Conservation (phyloP, 371 early-diverging fungal genomes). For the Zychaea mexicana region DNA sequence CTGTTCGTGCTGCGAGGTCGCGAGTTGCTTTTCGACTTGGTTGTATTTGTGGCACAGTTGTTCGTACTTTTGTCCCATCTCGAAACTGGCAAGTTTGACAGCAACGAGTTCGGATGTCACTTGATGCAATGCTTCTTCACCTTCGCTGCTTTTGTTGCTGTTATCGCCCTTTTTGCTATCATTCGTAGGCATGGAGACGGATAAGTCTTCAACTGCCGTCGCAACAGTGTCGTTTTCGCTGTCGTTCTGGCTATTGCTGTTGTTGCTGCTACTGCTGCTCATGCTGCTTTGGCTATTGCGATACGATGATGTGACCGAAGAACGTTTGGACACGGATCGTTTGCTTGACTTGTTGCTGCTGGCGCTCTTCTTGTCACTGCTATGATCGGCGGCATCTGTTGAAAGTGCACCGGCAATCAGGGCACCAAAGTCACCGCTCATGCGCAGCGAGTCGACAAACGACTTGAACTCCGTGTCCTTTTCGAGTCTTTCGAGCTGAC, state of each 20-base stretch:
- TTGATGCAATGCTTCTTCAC: constrained; percentile 19
- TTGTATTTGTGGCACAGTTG: constrained; percentile 40
- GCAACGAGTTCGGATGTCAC: constrained; percentile 43
- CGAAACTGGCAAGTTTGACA: constrained; percentile 39
- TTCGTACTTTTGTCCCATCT: constrained; percentile 46
- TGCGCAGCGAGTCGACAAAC: constrained; percentile 43
- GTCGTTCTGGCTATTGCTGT: not conserved
- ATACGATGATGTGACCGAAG: not conserved
- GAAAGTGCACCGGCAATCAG: constrained; percentile 42
- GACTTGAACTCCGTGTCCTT: constrained; percentile 20
- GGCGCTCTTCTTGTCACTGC: not conserved
- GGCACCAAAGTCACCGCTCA: constrained; percentile 48
- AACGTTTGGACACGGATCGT: not conserved
- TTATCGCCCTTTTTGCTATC: too few relatives aligned
- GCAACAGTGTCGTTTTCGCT: not conserved
- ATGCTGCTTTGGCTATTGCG: not conserved
- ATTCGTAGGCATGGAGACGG: not conserved
- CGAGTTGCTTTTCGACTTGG: constrained; percentile 24
- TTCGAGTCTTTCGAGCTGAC: not conserved
- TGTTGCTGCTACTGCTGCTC: too few relatives aligned
- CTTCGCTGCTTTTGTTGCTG: too few relatives aligned
- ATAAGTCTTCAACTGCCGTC: constrained; percentile 1
- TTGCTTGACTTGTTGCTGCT: not conserved
- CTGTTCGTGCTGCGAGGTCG: constrained; percentile 20
- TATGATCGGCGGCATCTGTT: not conserved